Conservation (phyloP, 306 rosid genomes). For the Citrullus amarus region DNA sequence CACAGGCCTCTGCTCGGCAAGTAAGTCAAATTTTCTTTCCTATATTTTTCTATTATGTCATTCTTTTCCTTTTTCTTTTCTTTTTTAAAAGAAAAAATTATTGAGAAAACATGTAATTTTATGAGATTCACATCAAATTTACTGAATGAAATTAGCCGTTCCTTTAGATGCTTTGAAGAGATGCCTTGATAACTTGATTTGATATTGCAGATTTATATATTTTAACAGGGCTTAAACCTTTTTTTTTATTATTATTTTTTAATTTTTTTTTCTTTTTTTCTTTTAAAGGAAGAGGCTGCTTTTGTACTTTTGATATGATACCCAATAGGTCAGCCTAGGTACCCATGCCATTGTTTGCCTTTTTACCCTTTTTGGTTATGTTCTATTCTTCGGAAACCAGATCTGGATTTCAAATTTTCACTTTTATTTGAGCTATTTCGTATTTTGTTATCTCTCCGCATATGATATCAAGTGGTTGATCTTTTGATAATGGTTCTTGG, state of each 20-base stretch:
- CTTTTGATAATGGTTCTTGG: slow-evolving; percentile 17
- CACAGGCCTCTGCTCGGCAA: slow-evolving; percentile 93
- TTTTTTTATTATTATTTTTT: neutral
- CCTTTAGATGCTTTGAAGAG: neutral
- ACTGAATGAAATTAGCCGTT: neutral
- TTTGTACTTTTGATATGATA: neutral
- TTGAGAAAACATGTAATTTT: neutral
- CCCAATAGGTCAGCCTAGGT: neutral
- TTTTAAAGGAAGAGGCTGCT: neutral
- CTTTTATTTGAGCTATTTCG: neutral
- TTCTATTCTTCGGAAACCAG: neutral
- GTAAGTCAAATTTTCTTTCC: slow-evolving; percentile 29
- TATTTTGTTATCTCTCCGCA: neutral
- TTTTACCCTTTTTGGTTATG: neutral
- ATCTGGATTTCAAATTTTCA: neutral
- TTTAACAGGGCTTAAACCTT: neutral
- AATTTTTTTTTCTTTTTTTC: no score
- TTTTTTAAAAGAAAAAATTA: neutral
- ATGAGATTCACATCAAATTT: neutral
- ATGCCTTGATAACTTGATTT: neutral
- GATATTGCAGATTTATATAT: neutral
- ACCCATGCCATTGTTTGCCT: neutral
- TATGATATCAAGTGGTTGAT: slow-evolving; percentile 10
- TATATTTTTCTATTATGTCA: neutral
- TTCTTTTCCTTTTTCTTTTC: neutral